Conservation (phyloP, 805 yeast genomes). For the Candida loeiensis region DNA sequence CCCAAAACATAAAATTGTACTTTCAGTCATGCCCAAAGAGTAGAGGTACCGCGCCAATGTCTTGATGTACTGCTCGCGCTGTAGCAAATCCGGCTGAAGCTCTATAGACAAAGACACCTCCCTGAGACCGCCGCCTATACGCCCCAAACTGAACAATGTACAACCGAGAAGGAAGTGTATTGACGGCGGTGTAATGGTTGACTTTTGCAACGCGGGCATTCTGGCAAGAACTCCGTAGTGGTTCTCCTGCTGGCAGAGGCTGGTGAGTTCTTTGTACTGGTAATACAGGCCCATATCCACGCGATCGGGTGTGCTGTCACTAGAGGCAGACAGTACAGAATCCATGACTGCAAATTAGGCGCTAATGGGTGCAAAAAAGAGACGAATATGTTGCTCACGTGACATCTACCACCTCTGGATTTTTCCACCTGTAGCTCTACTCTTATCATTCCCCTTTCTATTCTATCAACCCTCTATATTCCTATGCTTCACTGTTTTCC, state of each 20-base stretch:
- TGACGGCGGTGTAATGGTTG: slow-evolving; percentile 4
- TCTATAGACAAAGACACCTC: slow-evolving; percentile 26
- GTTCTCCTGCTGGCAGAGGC: slow-evolving; percentile 12
- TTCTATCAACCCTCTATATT: background rate
- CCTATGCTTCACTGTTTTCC: background rate
- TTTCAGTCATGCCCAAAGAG: slow-evolving; percentile 12
- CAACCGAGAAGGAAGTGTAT: slow-evolving; percentile 8
- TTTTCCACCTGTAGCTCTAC: too few species aligned
- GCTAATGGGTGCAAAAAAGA: background rate
- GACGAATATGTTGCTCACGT: too few species aligned
- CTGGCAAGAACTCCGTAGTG: slow-evolving; percentile 17
- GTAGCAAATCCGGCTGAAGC: slow-evolving; percentile 13
- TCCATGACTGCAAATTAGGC: background rate
- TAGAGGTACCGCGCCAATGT: slow-evolving; percentile 18
- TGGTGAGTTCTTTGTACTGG: slow-evolving; percentile 5
- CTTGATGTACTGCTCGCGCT: slow-evolving; percentile 14
- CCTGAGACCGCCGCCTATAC: slow-evolving; percentile 22
- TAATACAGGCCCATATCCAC: background rate
- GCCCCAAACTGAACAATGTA: slow-evolving; percentile 21
- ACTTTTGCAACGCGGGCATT: slow-evolving; percentile 9
- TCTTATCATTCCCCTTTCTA: background rate
- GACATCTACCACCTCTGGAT: too few species aligned
- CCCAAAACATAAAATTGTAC: slow-evolving; percentile 13
- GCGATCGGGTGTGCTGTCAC: background rate
- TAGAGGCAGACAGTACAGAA: too few species aligned